phyloP scores from a whole-genome alignment of 1,139 yeast genomes.

The Debaryomyces sp. region DNA sequence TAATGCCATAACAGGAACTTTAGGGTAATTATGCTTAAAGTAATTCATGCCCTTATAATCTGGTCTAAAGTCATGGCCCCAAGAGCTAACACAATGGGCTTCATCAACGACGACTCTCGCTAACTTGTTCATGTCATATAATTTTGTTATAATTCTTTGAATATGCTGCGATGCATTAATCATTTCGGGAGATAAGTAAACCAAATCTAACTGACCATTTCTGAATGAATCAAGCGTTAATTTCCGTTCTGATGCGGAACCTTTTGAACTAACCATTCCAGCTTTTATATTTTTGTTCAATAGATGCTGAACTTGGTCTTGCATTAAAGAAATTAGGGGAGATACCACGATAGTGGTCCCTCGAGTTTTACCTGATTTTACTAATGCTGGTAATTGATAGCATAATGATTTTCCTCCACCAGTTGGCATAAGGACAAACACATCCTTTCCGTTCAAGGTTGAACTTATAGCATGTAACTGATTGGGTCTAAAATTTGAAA shows the following conservation, averaged over 20 bases:
- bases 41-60: slow-evolving; percentile 83
- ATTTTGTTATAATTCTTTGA: slow-evolving; percentile 59
- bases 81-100: slow-evolving; percentile 97
- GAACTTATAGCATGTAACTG: slow-evolving; percentile 88
- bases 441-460: slow-evolving; percentile 80
- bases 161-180: slow-evolving; percentile 75
- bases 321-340: slow-evolving; percentile 95
- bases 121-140: slow-evolving; percentile 57
- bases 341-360: slow-evolving; percentile 94
- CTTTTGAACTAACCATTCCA: slow-evolving; percentile 85
- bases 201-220: slow-evolving; percentile 69
- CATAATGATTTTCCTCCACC: slow-evolving; percentile 99
- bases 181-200: slow-evolving; percentile 96
- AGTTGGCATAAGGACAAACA: slow-evolving; percentile 96
- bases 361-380: slow-evolving; percentile 67
- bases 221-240: slow-evolving; percentile 64
- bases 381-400: slow-evolving; percentile 91
- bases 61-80: slow-evolving; percentile 99
- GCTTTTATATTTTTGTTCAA: slow-evolving; percentile 69
- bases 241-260: slow-evolving; percentile 63
- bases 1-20: slow-evolving; percentile 89
- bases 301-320: slow-evolving; percentile 91
- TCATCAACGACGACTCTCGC: slow-evolving; percentile 96
- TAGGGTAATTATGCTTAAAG: slow-evolving; percentile 74
- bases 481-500: slow-evolving; percentile 73